phyloP scores from a whole-genome alignment of 257 asterid genomes.

The Jasminum sambac region DNA sequence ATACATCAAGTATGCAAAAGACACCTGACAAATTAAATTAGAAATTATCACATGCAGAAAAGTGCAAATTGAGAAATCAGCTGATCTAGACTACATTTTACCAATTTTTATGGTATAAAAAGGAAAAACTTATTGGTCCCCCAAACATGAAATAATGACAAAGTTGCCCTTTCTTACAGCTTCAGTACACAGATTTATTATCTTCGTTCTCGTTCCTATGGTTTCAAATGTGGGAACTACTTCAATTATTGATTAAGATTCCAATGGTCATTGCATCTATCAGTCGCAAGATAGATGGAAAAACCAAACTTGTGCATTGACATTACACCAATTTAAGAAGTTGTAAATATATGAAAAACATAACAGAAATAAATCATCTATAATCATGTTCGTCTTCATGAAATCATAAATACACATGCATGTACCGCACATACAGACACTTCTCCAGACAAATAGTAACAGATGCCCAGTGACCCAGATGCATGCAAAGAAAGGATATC shows the following conservation, averaged over 20 bases:
- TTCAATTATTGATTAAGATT: neutral
- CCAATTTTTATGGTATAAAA: neutral
- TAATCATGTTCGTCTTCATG: neutral
- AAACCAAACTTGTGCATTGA: constrained; percentile 6
- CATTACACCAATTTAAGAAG: constrained; percentile 12
- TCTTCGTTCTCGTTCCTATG: neutral
- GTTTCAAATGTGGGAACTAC: neutral
- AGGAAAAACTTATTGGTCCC: neutral
- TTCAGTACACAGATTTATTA: neutral
- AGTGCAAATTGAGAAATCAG: neutral
- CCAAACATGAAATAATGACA: neutral
- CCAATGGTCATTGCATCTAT: constrained; percentile 7
- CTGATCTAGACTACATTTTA: neutral
- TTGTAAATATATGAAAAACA: constrained; percentile 3
- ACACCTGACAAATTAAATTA: constrained; percentile 10
- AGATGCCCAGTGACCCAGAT: neutral
- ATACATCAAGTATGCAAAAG: constrained; percentile 8
- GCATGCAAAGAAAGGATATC: neutral
- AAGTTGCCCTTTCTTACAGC: neutral
- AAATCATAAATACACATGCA: neutral
- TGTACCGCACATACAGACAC: neutral
- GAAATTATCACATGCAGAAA: constrained; percentile 19
- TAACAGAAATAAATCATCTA: neutral
- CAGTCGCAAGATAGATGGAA: constrained; percentile 13
- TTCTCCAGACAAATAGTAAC: constrained; percentile 6